Conservation (phyloP, 1,139 yeast genomes). For the Protomyces lactucae-debilis region DNA sequence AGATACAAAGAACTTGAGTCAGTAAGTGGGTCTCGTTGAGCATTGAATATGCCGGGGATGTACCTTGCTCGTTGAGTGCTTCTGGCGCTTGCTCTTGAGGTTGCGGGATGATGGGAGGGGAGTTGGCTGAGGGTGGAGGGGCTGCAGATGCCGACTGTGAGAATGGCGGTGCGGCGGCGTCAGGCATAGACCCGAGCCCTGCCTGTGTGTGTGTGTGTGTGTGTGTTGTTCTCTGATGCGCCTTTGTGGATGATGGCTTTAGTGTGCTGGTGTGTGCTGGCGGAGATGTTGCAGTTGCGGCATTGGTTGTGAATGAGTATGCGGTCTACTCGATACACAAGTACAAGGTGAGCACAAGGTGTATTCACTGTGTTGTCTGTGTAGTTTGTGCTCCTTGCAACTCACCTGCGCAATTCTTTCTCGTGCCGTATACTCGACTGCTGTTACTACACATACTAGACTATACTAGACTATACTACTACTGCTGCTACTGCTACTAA, state of each 20-base stretch:
- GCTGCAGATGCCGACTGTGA: background rate
- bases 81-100: background rate
- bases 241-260: background rate
- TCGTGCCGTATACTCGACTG: background rate
- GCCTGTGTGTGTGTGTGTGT: background rate
- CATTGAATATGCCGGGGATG: background rate
- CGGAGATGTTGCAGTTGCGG: background rate
- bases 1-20: constrained; percentile 15
- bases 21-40: background rate
- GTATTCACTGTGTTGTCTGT: too few species aligned
- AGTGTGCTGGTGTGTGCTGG: background rate
- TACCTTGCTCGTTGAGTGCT: background rate
- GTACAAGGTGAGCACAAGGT: too few species aligned
- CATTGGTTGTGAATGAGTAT: background rate
- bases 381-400: too few species aligned
- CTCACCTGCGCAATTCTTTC: too few species aligned
- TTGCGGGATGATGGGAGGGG: background rate
- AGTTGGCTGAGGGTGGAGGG: background rate
- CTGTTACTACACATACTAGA: too few species aligned
- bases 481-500: background rate
- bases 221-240: too few species aligned
- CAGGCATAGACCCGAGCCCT: background rate
- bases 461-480: too few species aligned
- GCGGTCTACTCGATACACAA: background rate
- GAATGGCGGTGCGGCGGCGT: background rate